Percentiles rank a stretch among this genome's conserved stretches.
Evolutionary conservation across 129 eudicot species (phyloP).

Genomic region (Lactuca sativa): DNA sequence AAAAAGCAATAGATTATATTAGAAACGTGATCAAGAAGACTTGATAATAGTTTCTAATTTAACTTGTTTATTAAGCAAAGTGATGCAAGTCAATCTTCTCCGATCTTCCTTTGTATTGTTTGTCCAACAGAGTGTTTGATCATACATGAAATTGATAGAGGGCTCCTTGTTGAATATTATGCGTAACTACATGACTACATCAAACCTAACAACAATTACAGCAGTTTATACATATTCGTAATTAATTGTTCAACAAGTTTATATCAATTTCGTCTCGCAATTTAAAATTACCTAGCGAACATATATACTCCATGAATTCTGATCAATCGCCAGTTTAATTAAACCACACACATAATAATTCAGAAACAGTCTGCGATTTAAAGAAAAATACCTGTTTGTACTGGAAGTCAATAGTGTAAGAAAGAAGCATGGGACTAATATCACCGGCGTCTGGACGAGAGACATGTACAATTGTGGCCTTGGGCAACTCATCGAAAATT

Average conservation of each 20-base stretch:
- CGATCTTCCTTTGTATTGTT: constrained; percentile 27
- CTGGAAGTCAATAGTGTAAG: constrained; percentile 80
- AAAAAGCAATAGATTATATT: not conserved
- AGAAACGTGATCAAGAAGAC: constrained; percentile 3
- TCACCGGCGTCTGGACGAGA: constrained; percentile 96
- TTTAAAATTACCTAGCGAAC: not conserved
- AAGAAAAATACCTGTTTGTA: constrained; percentile 62
- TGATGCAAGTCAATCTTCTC: constrained; percentile 3
- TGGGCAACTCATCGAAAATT: constrained; percentile 89
- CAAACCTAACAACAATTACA: constrained; percentile 10
- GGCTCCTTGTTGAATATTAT: not conserved
- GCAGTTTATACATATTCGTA: not conserved
- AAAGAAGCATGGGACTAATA: constrained; percentile 75
- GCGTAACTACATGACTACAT: constrained; percentile 12
- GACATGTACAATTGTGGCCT: constrained; percentile 69
- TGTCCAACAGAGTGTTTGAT: not conserved
- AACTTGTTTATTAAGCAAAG: constrained; percentile 22
- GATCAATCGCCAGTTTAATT: constrained; percentile 10
- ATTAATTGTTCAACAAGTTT: not conserved
- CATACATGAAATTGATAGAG: constrained; percentile 4
- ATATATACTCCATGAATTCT: constrained; percentile 8
- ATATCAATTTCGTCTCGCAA: not conserved
- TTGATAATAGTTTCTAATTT: constrained; percentile 1
- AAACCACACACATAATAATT: constrained; percentile 11
- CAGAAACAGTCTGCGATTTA: not conserved